These are phyloP conservation scores for Pulveroboletus sp. DNA, from an alignment of 1,284 basidiomycete genomes.

Conservation along the genomic window DNA sequence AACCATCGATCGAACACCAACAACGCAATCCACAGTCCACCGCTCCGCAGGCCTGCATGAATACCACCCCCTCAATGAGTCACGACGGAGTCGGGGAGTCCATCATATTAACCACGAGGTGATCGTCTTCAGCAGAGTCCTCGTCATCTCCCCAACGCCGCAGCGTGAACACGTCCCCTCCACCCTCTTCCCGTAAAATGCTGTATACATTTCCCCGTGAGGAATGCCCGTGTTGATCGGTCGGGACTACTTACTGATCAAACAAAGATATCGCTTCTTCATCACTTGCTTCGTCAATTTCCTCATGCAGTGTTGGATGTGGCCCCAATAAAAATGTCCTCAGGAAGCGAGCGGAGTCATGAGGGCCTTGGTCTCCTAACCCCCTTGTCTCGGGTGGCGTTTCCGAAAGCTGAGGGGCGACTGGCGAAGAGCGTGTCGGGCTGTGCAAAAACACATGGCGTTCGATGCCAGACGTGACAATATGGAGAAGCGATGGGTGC, in stretches of 20 bases:
- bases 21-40: slow-evolving; percentile 13
- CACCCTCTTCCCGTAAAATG: slow-evolving; percentile 47
- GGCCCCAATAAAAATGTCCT: slow-evolving; percentile 32
- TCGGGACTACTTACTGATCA: slow-evolving; percentile 41
- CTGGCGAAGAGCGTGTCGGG: slow-evolving; percentile 51
- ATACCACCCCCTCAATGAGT: slow-evolving; percentile 8
- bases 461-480: slow-evolving; percentile 71
- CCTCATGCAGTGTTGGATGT: slow-evolving; percentile 27
- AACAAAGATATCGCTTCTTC: slow-evolving; percentile 45
- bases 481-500: slow-evolving; percentile 64
- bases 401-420: slow-evolving; percentile 37
- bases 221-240: slow-evolving; percentile 6
- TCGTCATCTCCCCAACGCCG: slow-evolving; percentile 34
- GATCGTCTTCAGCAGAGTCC: slow-evolving; percentile 26
- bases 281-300: slow-evolving; percentile 35
- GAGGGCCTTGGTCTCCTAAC: slow-evolving; percentile 31
- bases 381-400: slow-evolving; percentile 48
- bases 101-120: slow-evolving; percentile 22
- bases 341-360: slow-evolving; percentile 34
- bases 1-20: slow-evolving; percentile 1
- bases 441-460: slow-evolving; percentile 66
- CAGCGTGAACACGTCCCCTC: slow-evolving; percentile 44
- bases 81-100: slow-evolving; percentile 19
- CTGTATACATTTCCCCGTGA: slow-evolving; percentile 27
- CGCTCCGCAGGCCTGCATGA: slow-evolving; percentile 6